Conservation (phyloP, 805 yeast genomes). For the Saturnispora sanitii region DNA sequence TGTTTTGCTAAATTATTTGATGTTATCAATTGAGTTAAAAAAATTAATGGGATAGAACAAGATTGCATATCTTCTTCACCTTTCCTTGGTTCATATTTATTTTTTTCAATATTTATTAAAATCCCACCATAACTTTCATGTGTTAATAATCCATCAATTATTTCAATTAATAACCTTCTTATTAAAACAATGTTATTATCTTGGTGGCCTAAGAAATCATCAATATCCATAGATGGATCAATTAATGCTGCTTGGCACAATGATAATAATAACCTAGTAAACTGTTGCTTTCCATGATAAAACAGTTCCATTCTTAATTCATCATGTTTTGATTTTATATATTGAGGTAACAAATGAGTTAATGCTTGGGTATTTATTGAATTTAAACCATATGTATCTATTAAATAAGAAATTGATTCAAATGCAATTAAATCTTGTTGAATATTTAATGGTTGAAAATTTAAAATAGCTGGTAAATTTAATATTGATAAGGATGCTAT, state of each 20-base stretch:
- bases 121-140: constrained; percentile 9
- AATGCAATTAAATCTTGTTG: constrained; percentile 1
- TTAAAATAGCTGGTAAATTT: constrained; percentile 4
- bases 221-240: constrained; percentile 1
- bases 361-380: constrained; percentile 1
- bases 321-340: constrained; percentile 2
- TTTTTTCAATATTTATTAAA: constrained; percentile 4
- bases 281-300: constrained; percentile 4
- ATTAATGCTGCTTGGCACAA: constrained; percentile 1
- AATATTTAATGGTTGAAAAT: not conserved
- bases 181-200: not conserved
- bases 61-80: not conserved
- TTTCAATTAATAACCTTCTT: not conserved
- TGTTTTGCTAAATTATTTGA: not conserved
- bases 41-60: constrained; percentile 5
- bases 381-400: constrained; percentile 1
- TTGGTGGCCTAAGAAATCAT: not conserved
- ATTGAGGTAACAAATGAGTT: not conserved
- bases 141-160: not conserved
- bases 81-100: constrained; percentile 1
- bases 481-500: constrained; percentile 4
- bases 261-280: constrained; percentile 5
- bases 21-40: constrained; percentile 1
- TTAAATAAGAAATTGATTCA: not conserved
- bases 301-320: constrained; percentile 5